Evolutionary conservation across 2,329 filamentous ascomycete species (phyloP).

Genomic region (Pseudofabraea citricarpa): DNA sequence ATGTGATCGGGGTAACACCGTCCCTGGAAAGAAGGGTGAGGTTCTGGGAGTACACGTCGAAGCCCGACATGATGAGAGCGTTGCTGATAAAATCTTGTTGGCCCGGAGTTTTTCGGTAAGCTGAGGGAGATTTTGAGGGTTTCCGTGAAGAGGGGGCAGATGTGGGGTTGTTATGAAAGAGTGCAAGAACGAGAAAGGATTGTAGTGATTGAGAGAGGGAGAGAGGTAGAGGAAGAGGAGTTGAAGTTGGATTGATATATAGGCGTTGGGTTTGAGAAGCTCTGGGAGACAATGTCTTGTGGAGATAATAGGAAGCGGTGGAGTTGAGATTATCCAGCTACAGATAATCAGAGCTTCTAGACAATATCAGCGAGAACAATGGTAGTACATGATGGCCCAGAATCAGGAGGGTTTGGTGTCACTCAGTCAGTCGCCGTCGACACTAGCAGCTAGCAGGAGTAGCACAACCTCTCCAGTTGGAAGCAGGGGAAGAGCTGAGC

Average conservation of each 20-base stretch:
- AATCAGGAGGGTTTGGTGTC: not conserved
- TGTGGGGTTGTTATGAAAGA: not conserved
- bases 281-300: not conserved
- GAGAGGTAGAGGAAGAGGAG: not conserved
- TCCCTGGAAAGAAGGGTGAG: conserved; percentile 42
- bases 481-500: no score
- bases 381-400: not conserved
- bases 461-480: not conserved
- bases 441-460: not conserved
- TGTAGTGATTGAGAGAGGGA: not conserved
- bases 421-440: not conserved
- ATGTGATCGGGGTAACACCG: conserved; percentile 32
- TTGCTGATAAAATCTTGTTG: not conserved
- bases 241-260: not conserved
- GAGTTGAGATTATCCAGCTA: not conserved
- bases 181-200: not conserved
- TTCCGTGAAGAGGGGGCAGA: not conserved
- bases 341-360: not conserved
- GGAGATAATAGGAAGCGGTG: not conserved
- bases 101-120: not conserved
- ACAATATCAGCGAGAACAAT: conserved; percentile 1
- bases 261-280: not conserved
- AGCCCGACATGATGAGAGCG: conserved; percentile 21
- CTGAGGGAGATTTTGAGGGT: not conserved
- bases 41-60: conserved; percentile 47